These are phyloP conservation scores for Deuterostichococcus epilithicus DNA, from an alignment of 139 green algal genomes.

Conservation along the genomic window DNA sequence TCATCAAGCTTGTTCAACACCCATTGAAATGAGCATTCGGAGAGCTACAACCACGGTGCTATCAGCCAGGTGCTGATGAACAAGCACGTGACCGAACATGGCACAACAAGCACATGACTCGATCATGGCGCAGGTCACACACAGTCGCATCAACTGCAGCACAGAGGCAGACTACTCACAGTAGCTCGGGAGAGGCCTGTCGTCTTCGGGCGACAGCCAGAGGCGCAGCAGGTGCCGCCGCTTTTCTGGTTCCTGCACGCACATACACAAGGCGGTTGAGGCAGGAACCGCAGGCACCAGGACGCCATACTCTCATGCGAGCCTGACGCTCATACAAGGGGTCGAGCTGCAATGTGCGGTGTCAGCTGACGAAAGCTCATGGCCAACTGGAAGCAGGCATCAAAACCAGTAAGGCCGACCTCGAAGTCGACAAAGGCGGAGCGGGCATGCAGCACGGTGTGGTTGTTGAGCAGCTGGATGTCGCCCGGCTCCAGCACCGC, in stretches of 20 bases:
- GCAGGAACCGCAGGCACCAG: background rate
- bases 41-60: no score
- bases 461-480: conserved; percentile 65
- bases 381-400: background rate
- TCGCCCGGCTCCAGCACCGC: conserved; percentile 56
- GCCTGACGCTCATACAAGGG: no score
- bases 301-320: background rate
- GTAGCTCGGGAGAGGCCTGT: conserved; percentile 42
- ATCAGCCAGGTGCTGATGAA: no score
- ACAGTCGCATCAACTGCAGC: no score
- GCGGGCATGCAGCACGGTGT: conserved; percentile 49
- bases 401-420: background rate
- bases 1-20: background rate
- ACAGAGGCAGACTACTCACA: conserved; percentile 16
- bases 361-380: no score
- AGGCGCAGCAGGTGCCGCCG: conserved; percentile 66
- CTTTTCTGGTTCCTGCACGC: conserved; percentile 27
- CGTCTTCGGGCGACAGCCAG: conserved; percentile 51
- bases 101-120: background rate
- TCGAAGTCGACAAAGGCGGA: conserved; percentile 43
- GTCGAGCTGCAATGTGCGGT: no score
- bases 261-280: no score
- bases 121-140: background rate
- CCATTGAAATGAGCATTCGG: background rate
- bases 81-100: no score